Evolutionary conservation across 148 eudicot species (phyloP), one percentile per base, ranked within the genome.

Genomic region (Persicaria tinctoria): DNA sequence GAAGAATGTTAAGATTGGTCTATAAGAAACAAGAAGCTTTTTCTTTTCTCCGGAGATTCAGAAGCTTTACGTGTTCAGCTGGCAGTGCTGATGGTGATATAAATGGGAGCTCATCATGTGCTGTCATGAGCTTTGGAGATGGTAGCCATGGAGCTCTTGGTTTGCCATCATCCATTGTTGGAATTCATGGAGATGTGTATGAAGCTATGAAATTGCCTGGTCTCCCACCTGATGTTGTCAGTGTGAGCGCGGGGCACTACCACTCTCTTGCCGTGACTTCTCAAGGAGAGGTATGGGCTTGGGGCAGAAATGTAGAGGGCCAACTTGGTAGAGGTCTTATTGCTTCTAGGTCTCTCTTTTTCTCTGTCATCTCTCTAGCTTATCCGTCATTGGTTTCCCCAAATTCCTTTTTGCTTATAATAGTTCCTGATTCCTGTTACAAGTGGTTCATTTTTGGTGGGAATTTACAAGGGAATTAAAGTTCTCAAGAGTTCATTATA

Each of bases 221-320:
- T 7, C 88, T 96, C 5, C 97, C 99, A 56, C 8, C 83, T 5
- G 90, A 92, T 74, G 77, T 96, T 50, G 80, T 78, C 51, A 77
- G 78, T 74, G 87, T 92, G 45, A 79, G 85, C 46, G 88, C 97
- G 55, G 99, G 99, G 5, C 99, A 96, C 27, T 96, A 89, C 80
- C 99, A 96, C 80, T 96, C 99, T 56, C 89, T 96, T 68, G 97
- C 97, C 70, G 89, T 96, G 64, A 96, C 97, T 23, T 78, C 83
- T 74, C 76, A 78, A 68, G 97, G 97, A 38, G 89, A 92, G 70
- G 72, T 92, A 75, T 96, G 97, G 99, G 86, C 97, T 68, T 96
- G 97, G 99, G 99, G 99, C 55, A 89, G 97, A 71, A 92, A 96
- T 66, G 66, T 74, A 8, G 99, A 96, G 71, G 83, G 82, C 46